phyloP scores from a whole-genome alignment of 1,284 basidiomycete species.

The Heterobasidion annosum region DNA sequence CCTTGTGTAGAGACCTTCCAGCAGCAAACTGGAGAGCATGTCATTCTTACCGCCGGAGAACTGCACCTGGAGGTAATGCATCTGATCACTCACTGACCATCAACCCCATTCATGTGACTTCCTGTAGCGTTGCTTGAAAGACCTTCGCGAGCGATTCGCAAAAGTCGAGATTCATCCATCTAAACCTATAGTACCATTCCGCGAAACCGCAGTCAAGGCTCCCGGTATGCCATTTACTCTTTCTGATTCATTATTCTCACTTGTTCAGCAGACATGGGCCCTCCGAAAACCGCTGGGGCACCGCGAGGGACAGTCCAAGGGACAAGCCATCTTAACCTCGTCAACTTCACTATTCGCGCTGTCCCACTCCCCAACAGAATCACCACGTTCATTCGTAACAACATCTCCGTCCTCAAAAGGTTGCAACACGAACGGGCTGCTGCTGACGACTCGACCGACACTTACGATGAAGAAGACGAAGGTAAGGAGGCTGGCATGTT shows the following conservation, averaged over 20 bases:
- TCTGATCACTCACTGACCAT: slow-evolving; percentile 8
- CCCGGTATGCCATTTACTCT: slow-evolving; percentile 36
- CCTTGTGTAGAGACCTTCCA: slow-evolving; percentile 97
- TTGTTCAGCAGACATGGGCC: slow-evolving; percentile 65
- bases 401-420: slow-evolving; percentile 49
- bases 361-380: slow-evolving; percentile 67
- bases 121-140: slow-evolving; percentile 83
- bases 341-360: slow-evolving; percentile 82
- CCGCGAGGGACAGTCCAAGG: slow-evolving; percentile 76
- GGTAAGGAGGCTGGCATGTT: slow-evolving; percentile 36
- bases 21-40: slow-evolving; percentile 96
- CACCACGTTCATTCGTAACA: slow-evolving; percentile 71
- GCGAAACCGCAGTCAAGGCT: slow-evolving; percentile 87
- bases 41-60: slow-evolving; percentile 95
- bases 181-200: slow-evolving; percentile 94
- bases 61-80: slow-evolving; percentile 78
- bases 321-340: slow-evolving; percentile 58
- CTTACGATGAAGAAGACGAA: slow-evolving; percentile 26
- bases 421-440: slow-evolving; percentile 39
- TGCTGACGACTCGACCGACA: slow-evolving; percentile 22
- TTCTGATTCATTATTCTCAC: slow-evolving; percentile 2
- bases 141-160: slow-evolving; percentile 92
- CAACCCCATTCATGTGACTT: slow-evolving; percentile 1
- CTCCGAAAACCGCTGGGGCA: slow-evolving; percentile 68
- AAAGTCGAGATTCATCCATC: slow-evolving; percentile 89